Percentiles rank a stretch among this genome's conserved stretches.
Conservation (phyloP, 2,329 filamentous ascomycete genomes). For the Venturia effusa region DNA sequence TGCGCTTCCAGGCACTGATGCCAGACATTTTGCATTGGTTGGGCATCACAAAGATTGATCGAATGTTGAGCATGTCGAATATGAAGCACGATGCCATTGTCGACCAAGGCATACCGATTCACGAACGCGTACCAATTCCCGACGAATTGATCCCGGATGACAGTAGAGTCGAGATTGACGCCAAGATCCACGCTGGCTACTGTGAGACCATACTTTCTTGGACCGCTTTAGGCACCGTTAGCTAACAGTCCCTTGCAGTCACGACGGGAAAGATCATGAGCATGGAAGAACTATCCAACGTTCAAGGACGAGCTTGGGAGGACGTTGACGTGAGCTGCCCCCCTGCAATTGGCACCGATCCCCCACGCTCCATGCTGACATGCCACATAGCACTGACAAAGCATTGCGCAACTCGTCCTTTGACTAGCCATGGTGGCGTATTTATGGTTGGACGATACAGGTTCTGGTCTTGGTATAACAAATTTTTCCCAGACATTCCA, state of each 20-base stretch:
- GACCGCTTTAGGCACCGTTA: not conserved
- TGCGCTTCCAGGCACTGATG: conserved; percentile 98
- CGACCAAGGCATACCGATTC: conserved; percentile 74
- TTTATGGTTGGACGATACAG: not conserved
- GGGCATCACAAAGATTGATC: conserved; percentile 95
- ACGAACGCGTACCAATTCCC: conserved; percentile 82
- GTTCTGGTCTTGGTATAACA: not conserved
- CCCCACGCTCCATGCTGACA: conserved; percentile 6
- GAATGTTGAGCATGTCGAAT: conserved; percentile 98
- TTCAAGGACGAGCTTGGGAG: conserved; percentile 87
- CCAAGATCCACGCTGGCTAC: conserved; percentile 86
- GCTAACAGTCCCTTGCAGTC: conserved; percentile 32
- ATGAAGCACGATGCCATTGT: conserved; percentile 91
- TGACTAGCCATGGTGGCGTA: conserved; percentile 1
- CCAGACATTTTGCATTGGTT: conserved; percentile 97
- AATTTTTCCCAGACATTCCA: not conserved
- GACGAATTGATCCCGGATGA: conserved; percentile 91
- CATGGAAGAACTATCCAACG: conserved; percentile 70
- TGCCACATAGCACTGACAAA: conserved; percentile 6
- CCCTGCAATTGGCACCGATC: conserved; percentile 3
- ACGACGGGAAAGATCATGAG: conserved; percentile 86
- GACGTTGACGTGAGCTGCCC: conserved; percentile 43
- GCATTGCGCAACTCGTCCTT: not conserved
- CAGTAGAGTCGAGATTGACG: conserved; percentile 95
- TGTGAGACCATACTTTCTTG: conserved; percentile 40